Evolutionary conservation across 305 asterid genomes (phyloP), one percentile per base, ranked within the genome.

Genomic region (Fraxinus dipetala): DNA sequence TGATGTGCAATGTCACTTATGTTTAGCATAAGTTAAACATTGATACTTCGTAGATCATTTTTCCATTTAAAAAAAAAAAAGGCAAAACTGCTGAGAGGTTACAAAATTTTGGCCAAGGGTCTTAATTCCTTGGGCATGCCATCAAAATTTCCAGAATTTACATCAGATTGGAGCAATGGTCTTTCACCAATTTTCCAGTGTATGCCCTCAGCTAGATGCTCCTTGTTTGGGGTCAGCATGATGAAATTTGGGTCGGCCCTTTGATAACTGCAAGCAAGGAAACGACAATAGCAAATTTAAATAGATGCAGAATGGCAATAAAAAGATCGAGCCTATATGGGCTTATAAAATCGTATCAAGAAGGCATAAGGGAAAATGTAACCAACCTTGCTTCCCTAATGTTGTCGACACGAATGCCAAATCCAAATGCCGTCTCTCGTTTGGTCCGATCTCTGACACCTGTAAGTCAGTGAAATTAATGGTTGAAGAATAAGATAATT

Each of bases 211-310:
- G 98, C 98, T 77, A 94, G 90, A 88, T 92, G 98, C 90, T 94
- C 98, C 85, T 93, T 94, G 89, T 85, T 94, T 40, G 98, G 98
- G 9, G 98, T 94, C 83, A 94, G 88, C 98, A 92, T 93, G 69
- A 94, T 97, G 32, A 92, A 94, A 88, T 93, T 94, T 18, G 97
- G 97, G 88, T 94, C 97, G 1, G 97, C 96, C 88, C 98, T 92
- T 81, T 94, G 89, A 76, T 94, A 94, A 84, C 98, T 94, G 96
- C 73, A 35, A 32, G 36, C n/a, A 1, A 35, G 4, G 38, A 31
- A 72, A 18, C 0, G 13, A 31, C 0, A 4, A 4, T 65, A 34
- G 36, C 6, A 54, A 40, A 3, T 67, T 72, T 34, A 79, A 24
- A 18, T 26, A 5, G n/a, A 75, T 38, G 76, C 40, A 54, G 34